A percentile compares a stretch with the other conserved stretches of the same genome.
Conservation (phyloP, 2,329 filamentous ascomycete species). For the Ceratocystis papillata region DNA sequence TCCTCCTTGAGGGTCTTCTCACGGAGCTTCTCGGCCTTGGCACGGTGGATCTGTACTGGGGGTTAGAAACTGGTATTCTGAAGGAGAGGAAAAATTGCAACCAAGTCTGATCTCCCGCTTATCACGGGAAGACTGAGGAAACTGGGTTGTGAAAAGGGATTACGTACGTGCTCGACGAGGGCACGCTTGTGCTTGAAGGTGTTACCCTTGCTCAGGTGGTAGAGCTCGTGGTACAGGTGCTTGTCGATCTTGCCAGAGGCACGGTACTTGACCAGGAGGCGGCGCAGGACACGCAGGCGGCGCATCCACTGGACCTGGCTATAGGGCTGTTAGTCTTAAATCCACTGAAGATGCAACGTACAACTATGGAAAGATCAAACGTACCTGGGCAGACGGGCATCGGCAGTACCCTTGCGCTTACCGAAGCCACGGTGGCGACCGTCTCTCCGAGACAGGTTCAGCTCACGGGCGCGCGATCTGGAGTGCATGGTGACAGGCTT, state of each 20-base stretch:
- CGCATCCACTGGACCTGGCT: slow-evolving; percentile 99
- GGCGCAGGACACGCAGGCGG: slow-evolving; percentile 96
- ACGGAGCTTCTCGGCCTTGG: slow-evolving; percentile 98
- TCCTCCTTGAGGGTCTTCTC: slow-evolving; percentile 95
- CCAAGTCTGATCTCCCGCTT: not conserved
- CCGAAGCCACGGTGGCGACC: slow-evolving; percentile 98
- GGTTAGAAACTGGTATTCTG: slow-evolving; percentile 11
- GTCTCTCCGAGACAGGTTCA: slow-evolving; percentile 87
- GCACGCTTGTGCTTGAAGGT: slow-evolving; percentile 99
- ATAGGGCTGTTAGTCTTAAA: slow-evolving; percentile 29
- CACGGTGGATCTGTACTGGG: slow-evolving; percentile 79
- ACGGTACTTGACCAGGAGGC: slow-evolving; percentile 99
- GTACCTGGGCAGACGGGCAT: slow-evolving; percentile 98
- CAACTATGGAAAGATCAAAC: slow-evolving; percentile 30
- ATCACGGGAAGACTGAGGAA: not conserved
- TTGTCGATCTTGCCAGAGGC: slow-evolving; percentile 99
- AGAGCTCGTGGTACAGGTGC: slow-evolving; percentile 99
- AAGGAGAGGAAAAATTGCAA: not conserved
- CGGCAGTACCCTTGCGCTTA: slow-evolving; percentile 99
- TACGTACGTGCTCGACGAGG: slow-evolving; percentile 97
- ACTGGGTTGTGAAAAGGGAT: not conserved
- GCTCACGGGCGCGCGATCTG: slow-evolving; percentile 85
- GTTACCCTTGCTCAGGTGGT: slow-evolving; percentile 99
- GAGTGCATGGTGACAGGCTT: slow-evolving; percentile 99
- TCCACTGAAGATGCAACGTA: not conserved